Evolutionary conservation across 352 stramenopile genomes (phyloP).

Genomic region (Thraustochytrium aureum): DNA sequence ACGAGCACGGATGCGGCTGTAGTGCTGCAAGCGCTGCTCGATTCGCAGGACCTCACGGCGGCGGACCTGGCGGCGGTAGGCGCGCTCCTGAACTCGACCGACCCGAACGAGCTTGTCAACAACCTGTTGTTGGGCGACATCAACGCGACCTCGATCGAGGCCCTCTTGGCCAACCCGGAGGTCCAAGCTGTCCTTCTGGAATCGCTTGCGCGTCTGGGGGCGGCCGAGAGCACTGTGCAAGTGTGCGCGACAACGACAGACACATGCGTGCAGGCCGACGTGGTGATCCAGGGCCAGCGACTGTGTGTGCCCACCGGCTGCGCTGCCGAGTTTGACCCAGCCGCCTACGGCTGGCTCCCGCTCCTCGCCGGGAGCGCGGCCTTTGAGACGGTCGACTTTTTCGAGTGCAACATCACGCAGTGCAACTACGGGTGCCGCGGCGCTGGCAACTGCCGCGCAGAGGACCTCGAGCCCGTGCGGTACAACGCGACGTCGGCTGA

Average conservation of each 20-base stretch:
- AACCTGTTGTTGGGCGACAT: not conserved
- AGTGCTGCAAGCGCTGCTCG: not conserved
- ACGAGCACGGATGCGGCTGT: not conserved
- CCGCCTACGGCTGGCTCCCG: conserved; percentile 4
- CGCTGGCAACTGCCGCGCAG: conserved; percentile 31
- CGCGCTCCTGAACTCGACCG: not conserved
- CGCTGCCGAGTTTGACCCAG: conserved; percentile 5
- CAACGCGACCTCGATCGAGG: conserved; percentile 15
- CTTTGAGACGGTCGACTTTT: conserved; percentile 31
- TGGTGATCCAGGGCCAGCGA: not conserved
- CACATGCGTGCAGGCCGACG: not conserved
- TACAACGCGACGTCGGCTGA: conserved; percentile 24
- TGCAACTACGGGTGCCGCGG: conserved; percentile 51
- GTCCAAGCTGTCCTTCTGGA: not conserved
- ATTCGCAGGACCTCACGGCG: not conserved
- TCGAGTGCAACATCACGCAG: conserved; percentile 45
- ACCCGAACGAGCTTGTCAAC: not conserved
- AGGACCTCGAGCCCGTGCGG: conserved; percentile 26
- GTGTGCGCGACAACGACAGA: conserved; percentile 12
- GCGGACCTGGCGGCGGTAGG: not conserved
- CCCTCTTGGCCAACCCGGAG: conserved; percentile 14
- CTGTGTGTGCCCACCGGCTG: conserved; percentile 47
- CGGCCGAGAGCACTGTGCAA: conserved; percentile 1
- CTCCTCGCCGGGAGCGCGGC: not conserved
- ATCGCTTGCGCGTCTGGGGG: not conserved